Conservation (phyloP, 176 grass and related monocot genomes). For the Alloteropsis semialata region DNA sequence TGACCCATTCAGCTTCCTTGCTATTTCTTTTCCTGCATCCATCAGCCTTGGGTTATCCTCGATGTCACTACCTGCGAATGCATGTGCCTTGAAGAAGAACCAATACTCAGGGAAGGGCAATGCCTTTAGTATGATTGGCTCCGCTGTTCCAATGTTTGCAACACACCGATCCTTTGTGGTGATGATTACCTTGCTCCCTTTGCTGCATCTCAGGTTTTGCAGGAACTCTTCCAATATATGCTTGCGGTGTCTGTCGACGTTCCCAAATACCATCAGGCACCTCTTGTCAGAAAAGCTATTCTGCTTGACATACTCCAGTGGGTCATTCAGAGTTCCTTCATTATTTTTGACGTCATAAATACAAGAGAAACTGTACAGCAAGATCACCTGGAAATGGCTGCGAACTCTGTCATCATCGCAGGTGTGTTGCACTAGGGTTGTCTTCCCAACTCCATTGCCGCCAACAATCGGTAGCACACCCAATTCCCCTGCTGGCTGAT, state of each 20-base stretch:
- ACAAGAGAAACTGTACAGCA: neutral
- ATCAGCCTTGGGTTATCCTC: neutral
- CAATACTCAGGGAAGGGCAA: neutral
- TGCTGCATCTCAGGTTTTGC: neutral
- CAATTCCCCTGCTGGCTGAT: neutral
- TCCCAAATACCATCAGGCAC: neutral
- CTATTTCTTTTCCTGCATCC: neutral
- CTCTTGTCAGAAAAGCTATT: neutral
- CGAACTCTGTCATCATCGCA: neutral
- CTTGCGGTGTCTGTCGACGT: neutral
- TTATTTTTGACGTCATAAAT: neutral
- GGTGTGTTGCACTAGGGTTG: neutral
- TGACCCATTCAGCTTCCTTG: neutral
- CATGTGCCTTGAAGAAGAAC: neutral
- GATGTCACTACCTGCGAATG: neutral
- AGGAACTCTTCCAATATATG: neutral
- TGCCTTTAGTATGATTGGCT: neutral
- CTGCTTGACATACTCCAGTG: neutral
- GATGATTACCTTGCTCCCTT: constrained; percentile 27
- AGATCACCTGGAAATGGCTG: neutral
- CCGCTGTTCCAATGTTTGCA: neutral
- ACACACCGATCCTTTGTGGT: neutral
- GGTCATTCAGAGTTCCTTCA: neutral
- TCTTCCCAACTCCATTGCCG: neutral
- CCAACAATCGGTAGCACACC: neutral